phyloP scores from a whole-genome alignment of 163 green algal species.

The Coccomyxa subellipsoidea region DNA sequence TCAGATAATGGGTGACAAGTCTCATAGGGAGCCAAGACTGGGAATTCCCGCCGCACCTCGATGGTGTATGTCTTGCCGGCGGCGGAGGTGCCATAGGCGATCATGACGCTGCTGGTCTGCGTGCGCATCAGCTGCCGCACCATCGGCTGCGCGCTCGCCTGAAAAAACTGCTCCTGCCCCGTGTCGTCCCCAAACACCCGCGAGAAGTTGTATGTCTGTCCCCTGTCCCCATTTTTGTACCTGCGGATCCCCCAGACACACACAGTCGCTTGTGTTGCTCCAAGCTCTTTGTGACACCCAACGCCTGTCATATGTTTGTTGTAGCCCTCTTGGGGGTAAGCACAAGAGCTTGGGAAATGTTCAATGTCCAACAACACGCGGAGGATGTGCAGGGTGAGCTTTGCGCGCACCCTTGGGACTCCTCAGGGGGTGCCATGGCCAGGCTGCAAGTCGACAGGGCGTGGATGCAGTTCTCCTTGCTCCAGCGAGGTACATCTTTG shows the following conservation, averaged over 20 bases:
- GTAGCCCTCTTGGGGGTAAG: not conserved
- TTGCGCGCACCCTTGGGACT: constrained; percentile 7
- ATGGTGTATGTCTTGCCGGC: constrained; percentile 83
- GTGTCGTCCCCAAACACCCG: constrained; percentile 53
- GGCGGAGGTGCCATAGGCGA: constrained; percentile 80
- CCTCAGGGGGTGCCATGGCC: constrained; percentile 32
- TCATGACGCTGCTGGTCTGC: constrained; percentile 53
- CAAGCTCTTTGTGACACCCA: not conserved
- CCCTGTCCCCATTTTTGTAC: constrained; percentile 53
- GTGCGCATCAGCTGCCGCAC: constrained; percentile 51
- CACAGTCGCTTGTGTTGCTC: not conserved
- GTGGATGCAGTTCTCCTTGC: constrained; percentile 34
- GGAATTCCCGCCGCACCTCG: constrained; percentile 30
- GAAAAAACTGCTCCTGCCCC: constrained; percentile 51
- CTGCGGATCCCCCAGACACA: too few species aligned
- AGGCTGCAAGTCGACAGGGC: constrained; percentile 23
- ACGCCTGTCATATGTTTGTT: not conserved
- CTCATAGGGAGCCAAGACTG: not conserved
- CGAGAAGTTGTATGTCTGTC: constrained; percentile 60
- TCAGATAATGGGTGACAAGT: too few species aligned
- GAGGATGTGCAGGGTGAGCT: not conserved
- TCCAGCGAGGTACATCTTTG: constrained; percentile 22
- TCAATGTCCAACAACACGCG: not conserved
- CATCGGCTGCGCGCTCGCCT: constrained; percentile 40
- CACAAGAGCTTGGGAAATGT: not conserved